These are phyloP conservation scores for Boletus bicolor DNA, from an alignment of 768 basidiomycete species.

Conservation along the genomic window DNA sequence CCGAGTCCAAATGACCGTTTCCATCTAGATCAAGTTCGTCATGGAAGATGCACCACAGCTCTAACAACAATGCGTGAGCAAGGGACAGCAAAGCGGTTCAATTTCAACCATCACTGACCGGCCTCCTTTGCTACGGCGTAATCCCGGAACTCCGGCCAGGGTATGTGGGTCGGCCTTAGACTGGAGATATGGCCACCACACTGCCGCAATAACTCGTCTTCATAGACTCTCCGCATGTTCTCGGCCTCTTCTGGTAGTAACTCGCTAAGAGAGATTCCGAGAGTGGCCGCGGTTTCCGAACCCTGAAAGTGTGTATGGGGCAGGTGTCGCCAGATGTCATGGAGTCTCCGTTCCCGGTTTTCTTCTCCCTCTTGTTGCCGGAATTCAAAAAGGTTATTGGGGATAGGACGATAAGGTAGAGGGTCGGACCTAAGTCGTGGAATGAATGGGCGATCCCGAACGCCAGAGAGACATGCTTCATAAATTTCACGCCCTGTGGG, in stretches of 20 bases:
- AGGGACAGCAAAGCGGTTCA: conserved; percentile 12
- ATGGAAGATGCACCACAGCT: conserved; percentile 90
- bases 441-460: conserved; percentile 53
- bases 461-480: conserved; percentile 50
- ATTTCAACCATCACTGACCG: conserved; percentile 45
- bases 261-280: conserved; percentile 15
- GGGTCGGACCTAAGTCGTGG: conserved; percentile 59
- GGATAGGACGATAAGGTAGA: conserved; percentile 37
- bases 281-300: conserved; percentile 22
- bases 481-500: conserved; percentile 50
- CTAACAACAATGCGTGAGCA: conserved; percentile 37
- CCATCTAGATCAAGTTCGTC: conserved; percentile 87
- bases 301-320: conserved; percentile 31
- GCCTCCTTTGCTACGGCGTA: conserved; percentile 81
- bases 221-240: conserved; percentile 66
- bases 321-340: conserved; percentile 62
- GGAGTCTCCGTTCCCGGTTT: conserved; percentile 56
- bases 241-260: conserved; percentile 53
- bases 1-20: conserved; percentile 75
- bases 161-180: conserved; percentile 45
- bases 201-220: conserved; percentile 65
- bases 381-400: conserved; percentile 59
- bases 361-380: conserved; percentile 60
- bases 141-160: conserved; percentile 68
- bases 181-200: conserved; percentile 45